A percentile compares a stretch with the other conserved stretches of the same genome.
These are phyloP conservation scores for Haematococcus sp. DNA, from an alignment of 139 green algal species.

Conservation along the genomic window DNA sequence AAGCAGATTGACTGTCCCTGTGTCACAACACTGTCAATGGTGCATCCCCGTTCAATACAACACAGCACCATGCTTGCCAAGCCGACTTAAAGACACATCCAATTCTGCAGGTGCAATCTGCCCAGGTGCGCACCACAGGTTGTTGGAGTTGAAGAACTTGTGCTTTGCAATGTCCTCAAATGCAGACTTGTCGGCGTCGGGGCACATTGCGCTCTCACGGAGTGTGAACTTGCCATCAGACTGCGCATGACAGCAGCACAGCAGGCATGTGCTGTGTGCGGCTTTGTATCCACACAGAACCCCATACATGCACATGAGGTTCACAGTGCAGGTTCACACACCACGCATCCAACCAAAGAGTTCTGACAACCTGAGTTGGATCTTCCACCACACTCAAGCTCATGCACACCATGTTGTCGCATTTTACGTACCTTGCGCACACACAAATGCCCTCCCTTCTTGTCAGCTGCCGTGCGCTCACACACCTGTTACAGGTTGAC, in stretches of 20 bases:
- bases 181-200: slow-evolving; percentile 73
- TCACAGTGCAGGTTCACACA: neutral
- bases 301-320: too few species aligned
- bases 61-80: too few species aligned
- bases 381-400: too few species aligned
- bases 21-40: too few species aligned
- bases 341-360: slow-evolving; percentile 42
- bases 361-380: too few species aligned
- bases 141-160: slow-evolving; percentile 97
- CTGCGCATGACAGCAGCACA: neutral
- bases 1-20: too few species aligned
- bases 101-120: too few species aligned
- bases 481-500: slow-evolving; percentile 75
- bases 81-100: too few species aligned
- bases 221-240: slow-evolving; percentile 68
- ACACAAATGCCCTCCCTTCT: slow-evolving; percentile 89
- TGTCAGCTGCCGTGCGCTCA: slow-evolving; percentile 84
- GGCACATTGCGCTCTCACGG: slow-evolving; percentile 85
- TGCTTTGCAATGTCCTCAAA: slow-evolving; percentile 82
- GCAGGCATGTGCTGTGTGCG: neutral
- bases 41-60: too few species aligned
- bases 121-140: slow-evolving; percentile 83
- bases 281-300: neutral
- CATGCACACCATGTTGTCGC: too few species aligned
- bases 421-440: slow-evolving; percentile 65